Evolutionary conservation across 2,329 filamentous ascomycete genomes (phyloP).

Genomic region (Plectosphaerella cucumerina): DNA sequence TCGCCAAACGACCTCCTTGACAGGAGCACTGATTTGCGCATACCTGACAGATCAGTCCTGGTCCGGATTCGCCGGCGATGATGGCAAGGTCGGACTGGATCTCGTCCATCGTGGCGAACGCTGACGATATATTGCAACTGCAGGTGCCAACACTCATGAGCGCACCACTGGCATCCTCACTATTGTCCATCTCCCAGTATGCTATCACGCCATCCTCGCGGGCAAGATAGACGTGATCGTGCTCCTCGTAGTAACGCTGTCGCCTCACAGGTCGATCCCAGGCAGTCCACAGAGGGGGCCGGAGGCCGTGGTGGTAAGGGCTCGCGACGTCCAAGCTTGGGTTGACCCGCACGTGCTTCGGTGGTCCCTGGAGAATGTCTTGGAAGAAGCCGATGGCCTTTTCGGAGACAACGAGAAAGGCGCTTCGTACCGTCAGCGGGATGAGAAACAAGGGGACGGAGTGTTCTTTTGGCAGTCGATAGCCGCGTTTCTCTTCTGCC

Average conservation of each 20-base stretch:
- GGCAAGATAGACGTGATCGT: slow-evolving; percentile 80
- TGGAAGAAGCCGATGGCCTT: slow-evolving; percentile 53
- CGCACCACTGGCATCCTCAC: slow-evolving; percentile 46
- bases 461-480: slow-evolving; percentile 44
- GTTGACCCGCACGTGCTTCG: slow-evolving; percentile 41
- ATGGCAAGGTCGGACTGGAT: slow-evolving; percentile 73
- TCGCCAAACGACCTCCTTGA: background rate
- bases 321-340: slow-evolving; percentile 36
- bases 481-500: slow-evolving; percentile 42
- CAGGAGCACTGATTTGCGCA: slow-evolving; percentile 19
- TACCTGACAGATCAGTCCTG: slow-evolving; percentile 73
- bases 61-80: slow-evolving; percentile 72
- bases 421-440: slow-evolving; percentile 64
- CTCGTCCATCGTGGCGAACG: slow-evolving; percentile 73
- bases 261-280: slow-evolving; percentile 78
- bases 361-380: slow-evolving; percentile 47
- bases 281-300: slow-evolving; percentile 67
- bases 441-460: slow-evolving; percentile 66
- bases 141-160: slow-evolving; percentile 60
- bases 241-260: slow-evolving; percentile 53
- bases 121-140: slow-evolving; percentile 71
- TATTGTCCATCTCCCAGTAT: slow-evolving; percentile 62
- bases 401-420: slow-evolving; percentile 66
- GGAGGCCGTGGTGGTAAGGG: slow-evolving; percentile 40
- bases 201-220: slow-evolving; percentile 82